A percentile compares a stretch with the other conserved stretches of the same genome.
These are phyloP conservation scores for Colletotrichum salicis DNA, from an alignment of 2,329 filamentous ascomycete species.

Conservation along the genomic window DNA sequence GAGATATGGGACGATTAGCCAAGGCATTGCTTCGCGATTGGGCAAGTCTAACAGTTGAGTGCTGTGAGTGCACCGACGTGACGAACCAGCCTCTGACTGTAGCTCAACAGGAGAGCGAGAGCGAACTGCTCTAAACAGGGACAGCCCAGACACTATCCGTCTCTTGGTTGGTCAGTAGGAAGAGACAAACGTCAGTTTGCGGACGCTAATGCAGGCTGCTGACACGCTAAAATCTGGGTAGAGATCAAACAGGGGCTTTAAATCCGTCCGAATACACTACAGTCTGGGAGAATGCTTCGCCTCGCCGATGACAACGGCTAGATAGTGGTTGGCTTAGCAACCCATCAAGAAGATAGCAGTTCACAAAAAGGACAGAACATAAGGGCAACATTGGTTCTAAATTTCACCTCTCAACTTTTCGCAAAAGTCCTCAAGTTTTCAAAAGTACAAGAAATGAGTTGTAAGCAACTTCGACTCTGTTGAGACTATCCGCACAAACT, in stretches of 20 bases:
- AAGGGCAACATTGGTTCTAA: neutral
- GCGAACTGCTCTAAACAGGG: neutral
- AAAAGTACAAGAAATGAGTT: neutral
- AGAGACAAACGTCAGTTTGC: neutral
- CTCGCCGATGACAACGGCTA: constrained; percentile 9
- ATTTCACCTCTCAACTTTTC: neutral
- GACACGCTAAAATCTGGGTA: constrained; percentile 15
- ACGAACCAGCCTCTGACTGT: neutral
- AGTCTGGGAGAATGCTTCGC: neutral
- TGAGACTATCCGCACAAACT: neutral
- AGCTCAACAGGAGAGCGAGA: constrained; percentile 10
- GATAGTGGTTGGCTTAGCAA: neutral
- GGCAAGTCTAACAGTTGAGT: neutral
- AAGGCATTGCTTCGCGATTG: neutral
- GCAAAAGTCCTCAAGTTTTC: neutral
- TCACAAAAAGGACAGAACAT: neutral
- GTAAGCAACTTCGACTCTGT: neutral
- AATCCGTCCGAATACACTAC: neutral
- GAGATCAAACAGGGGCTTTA: neutral
- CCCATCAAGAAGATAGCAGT: neutral
- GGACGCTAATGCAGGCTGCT: constrained; percentile 34
- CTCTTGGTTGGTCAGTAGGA: constrained; percentile 1
- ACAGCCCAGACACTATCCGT: neutral
- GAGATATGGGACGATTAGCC: neutral
- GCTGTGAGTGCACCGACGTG: neutral